These are phyloP conservation scores for Paecilomyces sp. DNA, from an alignment of 2,329 filamentous ascomycete species.

Conservation along the genomic window DNA sequence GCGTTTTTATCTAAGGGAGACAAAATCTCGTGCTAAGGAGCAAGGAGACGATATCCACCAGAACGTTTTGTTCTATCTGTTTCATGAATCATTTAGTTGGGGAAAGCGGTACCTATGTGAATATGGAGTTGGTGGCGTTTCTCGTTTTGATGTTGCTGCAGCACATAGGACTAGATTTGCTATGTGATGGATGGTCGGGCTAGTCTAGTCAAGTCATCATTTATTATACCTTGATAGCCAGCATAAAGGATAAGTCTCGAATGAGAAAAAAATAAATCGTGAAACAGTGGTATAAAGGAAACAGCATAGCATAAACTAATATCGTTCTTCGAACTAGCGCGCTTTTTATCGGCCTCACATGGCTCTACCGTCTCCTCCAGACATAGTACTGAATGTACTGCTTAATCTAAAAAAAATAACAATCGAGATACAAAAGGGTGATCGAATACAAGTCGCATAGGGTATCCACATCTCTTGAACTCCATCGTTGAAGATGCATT, in stretches of 20 bases:
- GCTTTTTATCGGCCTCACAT: not conserved
- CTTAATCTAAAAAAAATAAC: not conserved
- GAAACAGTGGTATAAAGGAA: not conserved
- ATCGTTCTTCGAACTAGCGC: not conserved
- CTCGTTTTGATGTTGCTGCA: not conserved
- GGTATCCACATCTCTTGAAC: not conserved
- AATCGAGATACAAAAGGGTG: not conserved
- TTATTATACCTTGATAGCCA: not conserved
- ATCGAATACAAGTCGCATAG: not conserved
- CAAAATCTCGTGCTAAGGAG: too few species aligned
- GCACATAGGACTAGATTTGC: not conserved
- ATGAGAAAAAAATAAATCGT: not conserved
- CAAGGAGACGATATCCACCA: not conserved
- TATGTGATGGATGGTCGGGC: not conserved
- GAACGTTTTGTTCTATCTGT: not conserved
- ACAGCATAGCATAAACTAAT: not conserved
- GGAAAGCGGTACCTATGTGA: not conserved
- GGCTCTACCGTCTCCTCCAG: not conserved
- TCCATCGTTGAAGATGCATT: constrained; percentile 19
- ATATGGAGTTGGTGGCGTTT: not conserved
- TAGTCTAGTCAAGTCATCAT: too few species aligned
- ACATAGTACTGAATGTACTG: not conserved
- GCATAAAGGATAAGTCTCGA: not conserved
- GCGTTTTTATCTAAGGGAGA: not conserved
- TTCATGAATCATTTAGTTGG: not conserved